phyloP scores from a whole-genome alignment of 805 yeast species.

The Starmerella scarabaei region DNA sequence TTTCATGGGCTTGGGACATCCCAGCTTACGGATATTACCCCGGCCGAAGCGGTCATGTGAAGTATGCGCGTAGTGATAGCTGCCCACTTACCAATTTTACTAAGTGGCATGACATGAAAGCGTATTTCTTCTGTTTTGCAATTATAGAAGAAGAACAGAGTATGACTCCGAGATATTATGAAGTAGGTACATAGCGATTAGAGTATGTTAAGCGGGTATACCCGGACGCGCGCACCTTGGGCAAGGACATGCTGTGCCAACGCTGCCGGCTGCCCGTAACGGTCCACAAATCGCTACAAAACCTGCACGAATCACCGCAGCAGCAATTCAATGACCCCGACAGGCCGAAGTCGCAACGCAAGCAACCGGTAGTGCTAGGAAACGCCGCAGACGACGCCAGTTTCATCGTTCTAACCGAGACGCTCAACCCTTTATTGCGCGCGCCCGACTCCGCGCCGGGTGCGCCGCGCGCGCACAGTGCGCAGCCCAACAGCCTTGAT shows the following conservation, averaged over 20 bases:
- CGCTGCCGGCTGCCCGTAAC: slow-evolving; percentile 47
- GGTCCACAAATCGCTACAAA: slow-evolving; percentile 43
- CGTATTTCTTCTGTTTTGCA: no score
- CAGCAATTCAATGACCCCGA: slow-evolving; percentile 37
- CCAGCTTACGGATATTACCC: no score
- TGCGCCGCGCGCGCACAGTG: background rate
- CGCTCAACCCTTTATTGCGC: slow-evolving; percentile 19
- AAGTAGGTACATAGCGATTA: no score
- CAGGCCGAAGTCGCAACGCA: background rate
- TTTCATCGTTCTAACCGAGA: slow-evolving; percentile 20
- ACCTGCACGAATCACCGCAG: slow-evolving; percentile 42
- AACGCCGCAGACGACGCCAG: slow-evolving; percentile 22
- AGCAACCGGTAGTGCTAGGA: slow-evolving; percentile 22
- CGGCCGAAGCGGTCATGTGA: no score
- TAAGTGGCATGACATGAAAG: no score
- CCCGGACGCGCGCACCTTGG: no score
- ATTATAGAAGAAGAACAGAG: no score
- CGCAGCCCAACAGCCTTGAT: background rate
- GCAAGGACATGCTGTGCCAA: slow-evolving; percentile 44
- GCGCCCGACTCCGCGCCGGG: background rate
- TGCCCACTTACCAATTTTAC: no score
- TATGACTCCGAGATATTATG: no score
- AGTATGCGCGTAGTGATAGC: no score
- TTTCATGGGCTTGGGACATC: no score
- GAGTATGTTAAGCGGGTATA: no score